Evolutionary conservation across 805 yeast species (phyloP), one percentile per base, ranked within the genome.

Genomic region (Wickerhamomyces chaumierensis): DNA sequence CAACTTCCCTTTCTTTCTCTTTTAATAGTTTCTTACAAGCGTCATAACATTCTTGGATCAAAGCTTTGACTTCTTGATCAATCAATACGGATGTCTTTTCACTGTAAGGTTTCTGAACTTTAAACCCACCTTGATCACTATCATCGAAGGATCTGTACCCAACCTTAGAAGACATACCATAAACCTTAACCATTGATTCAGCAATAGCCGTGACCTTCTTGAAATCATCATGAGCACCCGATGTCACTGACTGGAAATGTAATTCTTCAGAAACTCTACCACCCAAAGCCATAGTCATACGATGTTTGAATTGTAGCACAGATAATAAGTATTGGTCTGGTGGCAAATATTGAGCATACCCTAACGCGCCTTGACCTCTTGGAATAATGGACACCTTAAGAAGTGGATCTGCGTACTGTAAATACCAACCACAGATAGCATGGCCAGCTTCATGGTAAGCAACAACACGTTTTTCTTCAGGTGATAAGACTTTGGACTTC

Each of bases 371-470:
- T 59, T 82, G 84, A 18, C 96, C 96, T 60, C 95, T 76, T 41
- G 96, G 96, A 44, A 87, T 84, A 48, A 87, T 87, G 17, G 94
- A 81, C n/a, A 87, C 96, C 60, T 87, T 87, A 42, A 88, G 72
- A 42, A 87, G 65, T 7, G 96, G 96, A 57, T 87, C 95, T 11
- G 96, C 96, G 62, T 65, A 77, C 61, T 78, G 73, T 54, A 87
- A 68, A 56, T 67, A 85, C 96, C 96, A 88, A 18, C 96, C 96
- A 61, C 95, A 83, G 36, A 87, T 81, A 4, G 96, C 96, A 58
- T 87, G 96, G 0, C 96, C 96, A 2, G 96, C 96, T 62, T 87
- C 96, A 60, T 87, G 96, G 56, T 83, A 87, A 0, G 96, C 95
- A 36, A 87, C 95, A 25, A 83, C 74, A 47, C 67, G 75, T 66